Conservation (phyloP, 805 yeast species). For the Kazachstania bromeliacearum region DNA sequence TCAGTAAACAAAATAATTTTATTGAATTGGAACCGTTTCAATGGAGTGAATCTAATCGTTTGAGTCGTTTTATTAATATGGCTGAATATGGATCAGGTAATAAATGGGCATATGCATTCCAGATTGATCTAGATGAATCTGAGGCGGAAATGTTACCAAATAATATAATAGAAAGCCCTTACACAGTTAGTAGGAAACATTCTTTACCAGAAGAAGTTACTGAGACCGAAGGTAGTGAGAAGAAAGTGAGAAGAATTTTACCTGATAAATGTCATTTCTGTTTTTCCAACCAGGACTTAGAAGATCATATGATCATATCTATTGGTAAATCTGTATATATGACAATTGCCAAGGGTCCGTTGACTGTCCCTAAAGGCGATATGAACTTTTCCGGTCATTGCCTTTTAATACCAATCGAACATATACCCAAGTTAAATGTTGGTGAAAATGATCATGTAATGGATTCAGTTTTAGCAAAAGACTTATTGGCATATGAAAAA, state of each 20-base stretch:
- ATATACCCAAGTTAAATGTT: slow-evolving; percentile 40
- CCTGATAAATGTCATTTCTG: slow-evolving; percentile 75
- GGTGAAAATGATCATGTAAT: slow-evolving; percentile 13
- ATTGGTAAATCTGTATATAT: slow-evolving; percentile 59
- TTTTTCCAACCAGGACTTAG: slow-evolving; percentile 66
- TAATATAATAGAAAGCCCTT: slow-evolving; percentile 13
- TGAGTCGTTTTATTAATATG: slow-evolving; percentile 58
- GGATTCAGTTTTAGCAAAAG: slow-evolving; percentile 29
- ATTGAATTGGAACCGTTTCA: slow-evolving; percentile 49
- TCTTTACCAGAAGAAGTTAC: slow-evolving; percentile 1
- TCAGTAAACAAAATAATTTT: slow-evolving; percentile 34
- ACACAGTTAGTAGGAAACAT: slow-evolving; percentile 1
- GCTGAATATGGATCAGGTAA: slow-evolving; percentile 45
- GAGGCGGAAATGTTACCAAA: slow-evolving; percentile 14
- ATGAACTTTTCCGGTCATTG: slow-evolving; percentile 71
- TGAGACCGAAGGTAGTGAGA: slow-evolving; percentile 3
- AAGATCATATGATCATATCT: slow-evolving; percentile 70
- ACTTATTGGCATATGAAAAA: slow-evolving; percentile 38
- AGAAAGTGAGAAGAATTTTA: slow-evolving; percentile 32
- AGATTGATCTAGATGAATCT: slow-evolving; percentile 28
- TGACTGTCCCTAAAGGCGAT: slow-evolving; percentile 43
- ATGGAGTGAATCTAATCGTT: slow-evolving; percentile 38
- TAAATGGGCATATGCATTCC: slow-evolving; percentile 74
- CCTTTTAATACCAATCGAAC: slow-evolving; percentile 69
- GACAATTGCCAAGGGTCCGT: slow-evolving; percentile 81